These are phyloP conservation scores for Paulownia fortunei DNA, from an alignment of 257 asterid species.

Conservation along the genomic window DNA sequence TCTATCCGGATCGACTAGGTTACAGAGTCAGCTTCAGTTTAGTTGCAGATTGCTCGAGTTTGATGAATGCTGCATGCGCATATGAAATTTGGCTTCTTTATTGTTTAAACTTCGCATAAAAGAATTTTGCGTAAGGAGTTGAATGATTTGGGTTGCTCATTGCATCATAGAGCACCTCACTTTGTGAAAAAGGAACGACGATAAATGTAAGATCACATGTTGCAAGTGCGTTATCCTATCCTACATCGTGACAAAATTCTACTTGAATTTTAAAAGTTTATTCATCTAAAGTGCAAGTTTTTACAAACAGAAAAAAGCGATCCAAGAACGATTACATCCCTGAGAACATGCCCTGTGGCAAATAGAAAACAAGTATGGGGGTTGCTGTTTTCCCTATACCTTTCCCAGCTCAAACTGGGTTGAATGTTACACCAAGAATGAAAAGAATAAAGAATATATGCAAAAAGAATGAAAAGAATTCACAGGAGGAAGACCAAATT, in stretches of 20 bases:
- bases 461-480: conserved; percentile 33
- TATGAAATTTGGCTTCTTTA: no score
- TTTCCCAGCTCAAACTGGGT: conserved; percentile 30
- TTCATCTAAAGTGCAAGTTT: conserved; percentile 12
- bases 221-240: no score
- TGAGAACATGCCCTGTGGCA: not conserved
- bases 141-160: no score
- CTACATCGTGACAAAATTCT: no score
- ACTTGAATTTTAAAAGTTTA: conserved; percentile 6
- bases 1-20: no score
- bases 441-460: conserved; percentile 31
- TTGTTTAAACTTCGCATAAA: no score
- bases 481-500: conserved; percentile 22
- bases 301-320: not conserved
- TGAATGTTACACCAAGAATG: conserved; percentile 27
- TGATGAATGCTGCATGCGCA: no score
- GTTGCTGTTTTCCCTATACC: conserved; percentile 19
- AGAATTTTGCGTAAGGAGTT: no score
- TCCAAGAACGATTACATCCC: not conserved
- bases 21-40: no score
- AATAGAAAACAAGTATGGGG: not conserved
- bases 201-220: not conserved
- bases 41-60: no score
- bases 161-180: no score
- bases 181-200: not conserved